phyloP scores from a whole-genome alignment of 1,139 yeast genomes.

The Suhomyces panamericanus region DNA sequence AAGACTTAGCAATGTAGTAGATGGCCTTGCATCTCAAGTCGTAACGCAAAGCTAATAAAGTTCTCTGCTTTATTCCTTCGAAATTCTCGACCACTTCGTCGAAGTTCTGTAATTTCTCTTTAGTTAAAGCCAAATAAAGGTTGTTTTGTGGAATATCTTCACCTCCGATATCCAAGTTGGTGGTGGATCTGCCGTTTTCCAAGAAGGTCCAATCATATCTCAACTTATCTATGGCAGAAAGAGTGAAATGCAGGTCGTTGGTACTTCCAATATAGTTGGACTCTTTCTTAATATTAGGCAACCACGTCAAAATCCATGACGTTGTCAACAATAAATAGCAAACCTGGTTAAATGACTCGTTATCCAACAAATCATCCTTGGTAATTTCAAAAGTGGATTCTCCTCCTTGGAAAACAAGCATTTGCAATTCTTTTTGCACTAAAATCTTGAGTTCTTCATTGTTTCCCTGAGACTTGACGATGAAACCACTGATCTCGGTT shows the following conservation, averaged over 20 bases:
- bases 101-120: conserved; percentile 46
- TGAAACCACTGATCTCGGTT: conserved; percentile 32
- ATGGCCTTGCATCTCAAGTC: conserved; percentile 65
- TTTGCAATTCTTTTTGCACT: conserved; percentile 36
- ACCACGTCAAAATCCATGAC: conserved; percentile 54
- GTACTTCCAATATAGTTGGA: conserved; percentile 32
- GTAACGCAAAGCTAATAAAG: conserved; percentile 61
- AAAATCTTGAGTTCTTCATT: conserved; percentile 17
- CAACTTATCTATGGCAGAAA: conserved; percentile 44
- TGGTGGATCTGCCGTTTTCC: conserved; percentile 40
- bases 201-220: conserved; percentile 60
- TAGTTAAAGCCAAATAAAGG: conserved; percentile 38
- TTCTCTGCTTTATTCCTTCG: conserved; percentile 45
- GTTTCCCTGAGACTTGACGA: conserved; percentile 20
- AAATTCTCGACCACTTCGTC: conserved; percentile 48
- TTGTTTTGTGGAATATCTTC: conserved; percentile 25
- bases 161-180: conserved; percentile 23
- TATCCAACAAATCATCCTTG: conserved; percentile 45
- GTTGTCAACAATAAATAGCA: conserved; percentile 50
- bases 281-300: conserved; percentile 51
- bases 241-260: conserved; percentile 24
- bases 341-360: conserved; percentile 48
- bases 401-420: conserved; percentile 30
- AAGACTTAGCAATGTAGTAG: conserved; percentile 55
- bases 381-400: conserved; percentile 28